A percentile compares a stretch with the other conserved stretches of the same genome.
These are phyloP conservation scores for Leucocoprinus sp. DNA, from an alignment of 768 basidiomycete species.

Conservation along the genomic window DNA sequence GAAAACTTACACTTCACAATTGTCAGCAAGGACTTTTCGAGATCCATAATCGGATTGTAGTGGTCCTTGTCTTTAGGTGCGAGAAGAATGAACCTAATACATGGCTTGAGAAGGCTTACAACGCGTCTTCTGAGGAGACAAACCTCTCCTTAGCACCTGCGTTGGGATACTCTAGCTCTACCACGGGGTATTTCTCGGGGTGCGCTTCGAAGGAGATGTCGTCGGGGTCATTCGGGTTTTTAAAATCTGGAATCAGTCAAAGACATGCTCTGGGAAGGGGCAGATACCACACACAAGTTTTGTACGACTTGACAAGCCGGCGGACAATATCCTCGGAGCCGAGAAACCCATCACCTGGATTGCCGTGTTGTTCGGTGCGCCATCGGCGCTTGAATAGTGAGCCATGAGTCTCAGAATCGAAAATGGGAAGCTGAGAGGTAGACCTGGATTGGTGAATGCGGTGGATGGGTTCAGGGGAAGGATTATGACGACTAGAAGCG, in stretches of 20 bases:
- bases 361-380: slow-evolving; percentile 42
- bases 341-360: slow-evolving; percentile 41
- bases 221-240: slow-evolving; percentile 51
- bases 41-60: slow-evolving; percentile 77
- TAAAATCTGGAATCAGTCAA: slow-evolving; percentile 69
- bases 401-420: slow-evolving; percentile 20
- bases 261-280: no score
- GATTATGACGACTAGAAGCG: slow-evolving; percentile 31
- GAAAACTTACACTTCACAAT: slow-evolving; percentile 59
- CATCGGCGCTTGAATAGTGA: slow-evolving; percentile 38
- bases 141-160: slow-evolving; percentile 60
- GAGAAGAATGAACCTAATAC: slow-evolving; percentile 61
- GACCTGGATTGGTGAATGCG: slow-evolving; percentile 58
- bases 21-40: slow-evolving; percentile 62
- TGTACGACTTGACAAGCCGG: slow-evolving; percentile 57
- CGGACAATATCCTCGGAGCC: slow-evolving; percentile 62
- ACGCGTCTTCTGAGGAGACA: slow-evolving; percentile 12
- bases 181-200: slow-evolving; percentile 52
- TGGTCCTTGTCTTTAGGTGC: slow-evolving; percentile 81
- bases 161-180: slow-evolving; percentile 76
- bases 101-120: not conserved
- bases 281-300: slow-evolving; percentile 37
- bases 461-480: slow-evolving; percentile 52
- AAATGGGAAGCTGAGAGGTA: slow-evolving; percentile 40
- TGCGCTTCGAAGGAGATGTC: slow-evolving; percentile 61